A percentile compares a stretch with the other conserved stretches of the same genome.
Evolutionary conservation across 1,284 basidiomycete genomes (phyloP).

Genomic region (Moesziomyces sp.): DNA sequence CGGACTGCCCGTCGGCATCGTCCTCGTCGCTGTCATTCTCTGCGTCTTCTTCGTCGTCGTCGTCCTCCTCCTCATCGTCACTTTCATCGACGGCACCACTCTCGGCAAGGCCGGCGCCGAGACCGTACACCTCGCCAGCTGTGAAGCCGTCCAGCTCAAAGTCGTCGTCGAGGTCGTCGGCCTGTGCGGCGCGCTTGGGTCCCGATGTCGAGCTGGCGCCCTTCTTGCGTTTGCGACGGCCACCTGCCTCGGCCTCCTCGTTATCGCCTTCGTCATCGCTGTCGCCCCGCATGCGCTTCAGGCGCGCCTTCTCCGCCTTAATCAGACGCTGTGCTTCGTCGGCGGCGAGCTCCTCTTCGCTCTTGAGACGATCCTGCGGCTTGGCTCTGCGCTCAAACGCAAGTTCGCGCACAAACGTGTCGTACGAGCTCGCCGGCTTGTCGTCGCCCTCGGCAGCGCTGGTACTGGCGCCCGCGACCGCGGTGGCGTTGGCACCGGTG

Average conservation of each 20-base stretch:
- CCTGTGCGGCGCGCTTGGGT: conserved; percentile 71
- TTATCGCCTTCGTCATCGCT: conserved; percentile 70
- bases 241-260: conserved; percentile 63
- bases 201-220: conserved; percentile 55
- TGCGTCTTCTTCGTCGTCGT: conserved; percentile 62
- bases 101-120: conserved; percentile 57
- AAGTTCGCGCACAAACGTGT: conserved; percentile 89
- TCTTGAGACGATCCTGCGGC: conserved; percentile 94
- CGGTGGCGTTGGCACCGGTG: conserved; percentile 31
- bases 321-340: conserved; percentile 89
- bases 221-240: conserved; percentile 54
- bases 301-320: conserved; percentile 82
- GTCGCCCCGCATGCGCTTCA: conserved; percentile 87
- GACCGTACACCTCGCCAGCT: conserved; percentile 58
- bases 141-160: conserved; percentile 70
- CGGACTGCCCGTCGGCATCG: conserved; percentile 11
- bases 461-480: conserved; percentile 16
- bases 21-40: conserved; percentile 67
- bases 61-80: conserved; percentile 60
- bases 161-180: conserved; percentile 93
- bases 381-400: conserved; percentile 93
- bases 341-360: conserved; percentile 89
- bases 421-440: conserved; percentile 73
- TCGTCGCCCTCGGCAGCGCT: conserved; percentile 10
- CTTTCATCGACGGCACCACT: conserved; percentile 68